Evolutionary conservation across 441 rosid genomes (phyloP).

Genomic region (Macaranga tanarius): DNA sequence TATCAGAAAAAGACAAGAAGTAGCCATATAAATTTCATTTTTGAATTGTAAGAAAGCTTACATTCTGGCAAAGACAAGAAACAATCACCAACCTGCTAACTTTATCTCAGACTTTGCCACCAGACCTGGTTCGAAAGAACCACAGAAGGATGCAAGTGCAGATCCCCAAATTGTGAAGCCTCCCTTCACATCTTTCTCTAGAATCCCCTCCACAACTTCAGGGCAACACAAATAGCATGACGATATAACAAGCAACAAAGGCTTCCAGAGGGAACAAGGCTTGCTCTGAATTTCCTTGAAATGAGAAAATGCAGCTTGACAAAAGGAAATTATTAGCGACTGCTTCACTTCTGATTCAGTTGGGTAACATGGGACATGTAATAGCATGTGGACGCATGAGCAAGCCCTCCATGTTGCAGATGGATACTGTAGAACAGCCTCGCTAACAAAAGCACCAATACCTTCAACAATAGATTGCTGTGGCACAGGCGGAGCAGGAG

Average conservation of each 20-base stretch:
- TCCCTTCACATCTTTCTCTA: conserved; percentile 54
- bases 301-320: conserved; percentile 67
- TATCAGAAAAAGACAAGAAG: not conserved
- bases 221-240: conserved; percentile 72
- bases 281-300: conserved; percentile 53
- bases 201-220: conserved; percentile 47
- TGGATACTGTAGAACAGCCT: conserved; percentile 71
- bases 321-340: conserved; percentile 51
- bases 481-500: conserved; percentile 80
- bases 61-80: conserved; percentile 6
- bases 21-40: not conserved
- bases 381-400: conserved; percentile 62
- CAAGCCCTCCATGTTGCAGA: conserved; percentile 84
- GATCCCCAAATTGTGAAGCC: conserved; percentile 73
- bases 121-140: conserved; percentile 43
- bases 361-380: conserved; percentile 64
- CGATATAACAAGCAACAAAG: conserved; percentile 73
- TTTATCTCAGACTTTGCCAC: conserved; percentile 56
- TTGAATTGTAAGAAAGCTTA: not conserved
- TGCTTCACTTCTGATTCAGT: conserved; percentile 54
- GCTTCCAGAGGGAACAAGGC: conserved; percentile 71
- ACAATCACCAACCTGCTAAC: conserved; percentile 51
- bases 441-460: conserved; percentile 64
- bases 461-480: conserved; percentile 64
- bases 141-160: conserved; percentile 47